phyloP scores from a whole-genome alignment of 768 basidiomycete species.

The Lyophyllum semitale region DNA sequence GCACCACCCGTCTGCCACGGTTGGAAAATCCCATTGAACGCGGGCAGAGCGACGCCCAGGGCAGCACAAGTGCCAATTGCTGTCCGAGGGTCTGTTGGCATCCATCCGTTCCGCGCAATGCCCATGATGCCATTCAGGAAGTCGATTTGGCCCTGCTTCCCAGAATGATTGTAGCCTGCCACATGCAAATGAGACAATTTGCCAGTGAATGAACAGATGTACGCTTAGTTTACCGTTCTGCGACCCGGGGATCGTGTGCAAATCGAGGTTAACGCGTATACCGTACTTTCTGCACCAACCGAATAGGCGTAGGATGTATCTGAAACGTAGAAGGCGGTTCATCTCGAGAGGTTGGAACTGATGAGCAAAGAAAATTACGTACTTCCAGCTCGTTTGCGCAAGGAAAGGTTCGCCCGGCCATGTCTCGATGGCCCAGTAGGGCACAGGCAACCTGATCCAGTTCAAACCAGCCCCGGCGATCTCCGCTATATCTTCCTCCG shows the following conservation, averaged over 20 bases:
- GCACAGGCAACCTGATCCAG: slow-evolving; percentile 82
- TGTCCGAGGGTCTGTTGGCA: slow-evolving; percentile 56
- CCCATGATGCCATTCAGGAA: slow-evolving; percentile 81
- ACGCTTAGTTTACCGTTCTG: slow-evolving; percentile 57
- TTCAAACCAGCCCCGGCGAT: slow-evolving; percentile 90
- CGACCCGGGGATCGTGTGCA: slow-evolving; percentile 78
- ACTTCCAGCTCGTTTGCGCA: slow-evolving; percentile 74
- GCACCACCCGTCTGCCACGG: slow-evolving; percentile 74
- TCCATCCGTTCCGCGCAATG: slow-evolving; percentile 52
- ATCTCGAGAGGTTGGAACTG: neutral
- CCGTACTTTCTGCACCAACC: slow-evolving; percentile 88
- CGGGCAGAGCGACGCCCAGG: slow-evolving; percentile 42
- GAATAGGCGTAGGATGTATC: slow-evolving; percentile 76
- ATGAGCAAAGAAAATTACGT: slow-evolving; percentile 21
- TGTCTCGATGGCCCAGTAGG: slow-evolving; percentile 81
- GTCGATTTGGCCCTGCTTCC: slow-evolving; percentile 61
- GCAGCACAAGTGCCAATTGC: slow-evolving; percentile 60
- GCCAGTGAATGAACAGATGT: neutral
- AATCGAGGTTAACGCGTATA: slow-evolving; percentile 75
- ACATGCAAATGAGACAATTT: neutral
- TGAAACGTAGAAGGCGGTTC: slow-evolving; percentile 17
- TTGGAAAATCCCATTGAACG: slow-evolving; percentile 48
- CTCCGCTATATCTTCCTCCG: slow-evolving; percentile 87
- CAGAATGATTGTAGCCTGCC: slow-evolving; percentile 61
- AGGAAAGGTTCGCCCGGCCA: slow-evolving; percentile 82